Percentiles rank a stretch among this genome's conserved stretches.
phyloP scores from a whole-genome alignment of 495 filamentous ascomycete genomes.

The Aspergillus biplanus region DNA sequence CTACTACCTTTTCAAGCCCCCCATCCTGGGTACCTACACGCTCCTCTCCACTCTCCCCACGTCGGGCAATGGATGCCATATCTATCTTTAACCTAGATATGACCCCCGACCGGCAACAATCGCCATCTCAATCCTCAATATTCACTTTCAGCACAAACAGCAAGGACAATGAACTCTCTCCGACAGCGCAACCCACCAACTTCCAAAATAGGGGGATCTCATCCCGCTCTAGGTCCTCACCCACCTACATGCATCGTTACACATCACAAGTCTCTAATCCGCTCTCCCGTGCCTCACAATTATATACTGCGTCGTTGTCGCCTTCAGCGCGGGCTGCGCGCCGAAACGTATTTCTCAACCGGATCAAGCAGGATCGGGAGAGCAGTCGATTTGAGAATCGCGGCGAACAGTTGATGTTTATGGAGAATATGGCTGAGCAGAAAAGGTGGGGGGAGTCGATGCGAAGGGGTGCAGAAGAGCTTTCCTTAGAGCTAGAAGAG shows the following conservation, averaged over 20 bases:
- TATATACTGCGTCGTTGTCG: slow-evolving; percentile 19
- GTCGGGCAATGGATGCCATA: slow-evolving; percentile 14
- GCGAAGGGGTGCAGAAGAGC: slow-evolving; percentile 35
- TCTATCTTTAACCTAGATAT: slow-evolving; percentile 16
- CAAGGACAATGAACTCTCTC: slow-evolving; percentile 34
- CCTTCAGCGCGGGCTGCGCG: slow-evolving; percentile 38
- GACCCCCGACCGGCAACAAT: slow-evolving; percentile 8
- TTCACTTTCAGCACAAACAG: slow-evolving; percentile 20
- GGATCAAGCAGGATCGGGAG: slow-evolving; percentile 73
- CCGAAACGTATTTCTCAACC: slow-evolving; percentile 71
- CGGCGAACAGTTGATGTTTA: slow-evolving; percentile 72
- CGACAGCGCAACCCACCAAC: slow-evolving; percentile 6
- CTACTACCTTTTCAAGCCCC: slow-evolving; percentile 42
- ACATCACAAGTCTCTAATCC: slow-evolving; percentile 19
- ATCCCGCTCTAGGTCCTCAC: slow-evolving; percentile 9
- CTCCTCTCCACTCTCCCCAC: slow-evolving; percentile 54
- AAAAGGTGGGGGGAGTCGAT: slow-evolving; percentile 54
- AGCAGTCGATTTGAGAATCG: slow-evolving; percentile 67
- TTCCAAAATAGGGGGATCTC: slow-evolving; percentile 1
- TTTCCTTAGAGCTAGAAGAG: slow-evolving; percentile 27
- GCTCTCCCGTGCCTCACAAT: slow-evolving; percentile 9
- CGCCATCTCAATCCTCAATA: not conserved
- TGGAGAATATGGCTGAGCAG: slow-evolving; percentile 53
- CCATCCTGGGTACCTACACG: slow-evolving; percentile 51
- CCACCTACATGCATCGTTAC: slow-evolving; percentile 18